Evolutionary conservation across 768 basidiomycete species (phyloP).

Genomic region (Punctularia strigosozonata): DNA sequence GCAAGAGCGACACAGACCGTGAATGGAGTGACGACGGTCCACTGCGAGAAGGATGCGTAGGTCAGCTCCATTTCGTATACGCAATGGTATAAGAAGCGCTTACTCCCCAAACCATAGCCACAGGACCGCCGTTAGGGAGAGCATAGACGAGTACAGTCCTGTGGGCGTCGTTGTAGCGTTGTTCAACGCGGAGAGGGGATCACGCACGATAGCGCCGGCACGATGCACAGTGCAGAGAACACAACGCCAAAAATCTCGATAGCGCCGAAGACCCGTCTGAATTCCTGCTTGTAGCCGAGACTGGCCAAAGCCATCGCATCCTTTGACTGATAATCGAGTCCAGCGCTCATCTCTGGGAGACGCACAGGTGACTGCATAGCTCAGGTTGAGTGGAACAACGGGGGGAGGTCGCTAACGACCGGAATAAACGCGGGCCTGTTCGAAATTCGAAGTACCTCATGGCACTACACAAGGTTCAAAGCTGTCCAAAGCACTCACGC

Average conservation of each 20-base stretch:
- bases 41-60: constrained; percentile 13
- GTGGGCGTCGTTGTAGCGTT: neutral
- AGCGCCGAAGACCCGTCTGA: constrained; percentile 13
- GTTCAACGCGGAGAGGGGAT: neutral
- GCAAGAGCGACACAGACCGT: constrained; percentile 26
- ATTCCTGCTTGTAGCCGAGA: constrained; percentile 19
- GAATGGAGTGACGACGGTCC: constrained; percentile 25
- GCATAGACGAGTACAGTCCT: constrained; percentile 3
- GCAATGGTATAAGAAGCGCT: constrained; percentile 10
- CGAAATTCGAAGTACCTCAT: too few species aligned
- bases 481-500: too few species aligned
- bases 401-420: too few species aligned
- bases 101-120: constrained; percentile 35
- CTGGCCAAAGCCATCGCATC: constrained; percentile 13
- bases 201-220: constrained; percentile 3
- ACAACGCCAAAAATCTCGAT: constrained; percentile 11
- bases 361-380: too few species aligned
- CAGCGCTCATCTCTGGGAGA: too few species aligned
- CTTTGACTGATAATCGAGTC: too few species aligned
- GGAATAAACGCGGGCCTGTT: too few species aligned
- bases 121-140: constrained; percentile 16
- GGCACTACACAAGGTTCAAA: too few species aligned
- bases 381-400: too few species aligned
- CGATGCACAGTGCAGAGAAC: constrained; percentile 2
- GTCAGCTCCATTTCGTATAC: constrained; percentile 1